Conservation (phyloP, 73 alveolate species). For the Tetrahymena thermophila region DNA sequence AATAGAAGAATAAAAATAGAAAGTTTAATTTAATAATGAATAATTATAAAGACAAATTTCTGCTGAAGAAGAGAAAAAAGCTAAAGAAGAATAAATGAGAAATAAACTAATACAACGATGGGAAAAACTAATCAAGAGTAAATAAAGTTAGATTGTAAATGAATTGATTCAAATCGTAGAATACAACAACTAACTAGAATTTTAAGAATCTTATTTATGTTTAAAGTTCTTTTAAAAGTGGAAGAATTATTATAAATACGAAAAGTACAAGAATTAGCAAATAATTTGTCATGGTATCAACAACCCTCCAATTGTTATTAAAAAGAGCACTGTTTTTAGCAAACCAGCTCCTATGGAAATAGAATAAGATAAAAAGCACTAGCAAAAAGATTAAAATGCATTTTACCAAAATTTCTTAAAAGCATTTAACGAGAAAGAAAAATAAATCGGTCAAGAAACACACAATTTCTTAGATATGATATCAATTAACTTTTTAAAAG, state of each 20-base stretch:
- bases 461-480: not conserved
- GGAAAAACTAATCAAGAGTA: not conserved
- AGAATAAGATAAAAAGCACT: not conserved
- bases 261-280: not conserved
- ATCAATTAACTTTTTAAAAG: not conserved
- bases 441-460: not conserved
- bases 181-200: not conserved
- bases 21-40: not conserved
- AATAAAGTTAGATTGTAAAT: not conserved
- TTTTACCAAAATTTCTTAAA: not conserved
- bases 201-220: not conserved
- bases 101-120: not conserved
- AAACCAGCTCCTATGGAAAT: not conserved
- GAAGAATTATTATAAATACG: not conserved
- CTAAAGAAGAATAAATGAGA: not conserved
- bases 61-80: not conserved
- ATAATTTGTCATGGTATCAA: not conserved
- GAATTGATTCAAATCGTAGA: not conserved
- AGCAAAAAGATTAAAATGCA: not conserved
- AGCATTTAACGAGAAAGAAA: not conserved
- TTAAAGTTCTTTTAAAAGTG: not conserved
- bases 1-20: not conserved
- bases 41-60: not conserved
- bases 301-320: not conserved
- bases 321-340: not conserved